phyloP scores from a whole-genome alignment of 2,329 filamentous ascomycete genomes.

The Nothophoma quercina region DNA sequence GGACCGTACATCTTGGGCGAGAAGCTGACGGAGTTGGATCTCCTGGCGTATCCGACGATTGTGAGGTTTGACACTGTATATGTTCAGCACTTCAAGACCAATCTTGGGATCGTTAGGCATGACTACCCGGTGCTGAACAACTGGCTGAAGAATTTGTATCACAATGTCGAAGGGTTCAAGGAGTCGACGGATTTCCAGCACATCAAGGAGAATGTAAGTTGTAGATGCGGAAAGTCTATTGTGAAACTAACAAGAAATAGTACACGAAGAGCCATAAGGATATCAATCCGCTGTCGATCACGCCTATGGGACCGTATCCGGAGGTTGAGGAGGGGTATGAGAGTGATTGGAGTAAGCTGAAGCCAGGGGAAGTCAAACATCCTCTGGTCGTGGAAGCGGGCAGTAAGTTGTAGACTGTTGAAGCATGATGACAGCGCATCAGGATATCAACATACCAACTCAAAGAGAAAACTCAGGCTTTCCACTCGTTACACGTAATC shows the following conservation, averaged over 20 bases:
- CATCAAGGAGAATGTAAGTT: slow-evolving; percentile 69
- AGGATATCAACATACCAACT: too few relatives aligned
- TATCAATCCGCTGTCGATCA: slow-evolving; percentile 69
- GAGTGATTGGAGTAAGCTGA: slow-evolving; percentile 57
- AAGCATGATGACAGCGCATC: background rate
- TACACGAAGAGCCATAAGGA: slow-evolving; percentile 67
- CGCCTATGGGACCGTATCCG: slow-evolving; percentile 68
- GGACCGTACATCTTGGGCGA: slow-evolving; percentile 66
- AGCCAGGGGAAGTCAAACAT: slow-evolving; percentile 57
- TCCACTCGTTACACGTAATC: background rate
- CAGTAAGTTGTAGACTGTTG: slow-evolving; percentile 30
- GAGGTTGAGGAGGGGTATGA: slow-evolving; percentile 63
- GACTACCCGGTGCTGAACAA: slow-evolving; percentile 68
- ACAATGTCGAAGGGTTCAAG: slow-evolving; percentile 61
- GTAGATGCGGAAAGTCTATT: background rate
- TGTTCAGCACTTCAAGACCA: slow-evolving; percentile 73
- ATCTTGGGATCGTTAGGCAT: slow-evolving; percentile 66
- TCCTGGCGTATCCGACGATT: slow-evolving; percentile 64
- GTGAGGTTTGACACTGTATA: slow-evolving; percentile 69
- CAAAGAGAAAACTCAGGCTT: background rate
- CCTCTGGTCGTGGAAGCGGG: slow-evolving; percentile 44
- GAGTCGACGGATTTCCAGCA: slow-evolving; percentile 71
- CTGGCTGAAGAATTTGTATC: slow-evolving; percentile 68
- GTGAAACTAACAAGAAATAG: slow-evolving; percentile 23
- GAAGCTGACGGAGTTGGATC: slow-evolving; percentile 66